Base-by-base conservation (phyloP, 2,329 filamentous ascomycete species). In the Lachnellula suecica region DNA sequence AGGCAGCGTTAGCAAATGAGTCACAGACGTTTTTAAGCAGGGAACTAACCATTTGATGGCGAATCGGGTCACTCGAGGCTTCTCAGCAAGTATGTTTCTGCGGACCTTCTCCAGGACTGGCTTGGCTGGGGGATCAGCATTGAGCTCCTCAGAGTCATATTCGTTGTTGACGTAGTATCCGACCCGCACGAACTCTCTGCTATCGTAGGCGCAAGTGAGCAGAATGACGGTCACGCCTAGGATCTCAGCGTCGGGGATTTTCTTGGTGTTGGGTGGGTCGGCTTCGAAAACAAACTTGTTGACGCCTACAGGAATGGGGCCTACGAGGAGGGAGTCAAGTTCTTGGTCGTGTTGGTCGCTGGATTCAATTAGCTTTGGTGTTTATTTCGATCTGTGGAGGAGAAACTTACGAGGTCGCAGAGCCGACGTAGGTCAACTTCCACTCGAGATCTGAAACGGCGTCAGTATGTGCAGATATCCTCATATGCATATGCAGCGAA, bases 91-190 rank as follows among this genome's bases (percentile, higher is more conserved):
- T 46, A 99, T 89, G 68, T 95, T 97, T 63, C 95, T 87, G 61
- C 84, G 84, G 59, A 99, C 91, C 66, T 91, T 90, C 70, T 99
- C 95, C 59, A 97, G 87, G 63, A 95, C 81, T 35, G 92, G 92
- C 78, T 96, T 96, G 52, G 91, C 81, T 6, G 94, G 94, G 9
- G 94, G 94, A 64, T 97, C 92, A 44, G 87, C 85, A 64, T 84
- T 88, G 58, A 99, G 81, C 70, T 96, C 90, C 66, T 95, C 91
- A 23, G 89, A 88, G 63, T 96, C 91, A 72, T 99, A 99, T 72
- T 99, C 95, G 67, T 99, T 99, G 80, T 97, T 99, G 66, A 99
- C 94, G 64, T 99, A 99, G 82, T 99, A 99, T 57, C 94, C 94
- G 38, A 99, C 93, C 61, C 94, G 91, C 35, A 99, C 91, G 66